Conservation (phyloP, 163 green algal genomes). For the Scenedesmus sp. region DNA sequence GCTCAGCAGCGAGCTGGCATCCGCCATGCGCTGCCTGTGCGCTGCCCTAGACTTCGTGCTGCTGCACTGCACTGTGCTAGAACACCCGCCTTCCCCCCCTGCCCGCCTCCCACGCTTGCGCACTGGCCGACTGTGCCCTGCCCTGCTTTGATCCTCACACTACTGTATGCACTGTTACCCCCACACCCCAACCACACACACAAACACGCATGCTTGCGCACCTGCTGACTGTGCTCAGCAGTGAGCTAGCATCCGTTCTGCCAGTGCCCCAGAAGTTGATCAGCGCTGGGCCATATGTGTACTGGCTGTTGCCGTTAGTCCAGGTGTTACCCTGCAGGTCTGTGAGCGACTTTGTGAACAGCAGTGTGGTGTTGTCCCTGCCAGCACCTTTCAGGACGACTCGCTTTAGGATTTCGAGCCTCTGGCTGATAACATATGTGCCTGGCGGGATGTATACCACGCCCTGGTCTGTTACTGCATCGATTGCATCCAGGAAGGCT, state of each 20-base stretch:
- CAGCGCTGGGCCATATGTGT: constrained; percentile 47
- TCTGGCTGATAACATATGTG: constrained; percentile 28
- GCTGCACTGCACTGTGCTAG: background rate
- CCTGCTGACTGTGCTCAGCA: constrained; percentile 31
- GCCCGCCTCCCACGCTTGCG: background rate
- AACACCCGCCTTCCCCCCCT: background rate
- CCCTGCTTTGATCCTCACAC: too few species aligned
- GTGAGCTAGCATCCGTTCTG: constrained; percentile 25
- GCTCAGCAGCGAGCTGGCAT: too few species aligned
- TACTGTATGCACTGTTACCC: background rate
- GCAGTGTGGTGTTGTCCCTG: constrained; percentile 23
- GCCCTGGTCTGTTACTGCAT: constrained; percentile 22
- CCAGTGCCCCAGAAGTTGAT: constrained; percentile 48
- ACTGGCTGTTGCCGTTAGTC: constrained; percentile 48
- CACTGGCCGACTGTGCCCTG: too few species aligned
- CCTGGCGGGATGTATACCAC: constrained; percentile 45
- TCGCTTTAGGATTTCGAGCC: constrained; percentile 32
- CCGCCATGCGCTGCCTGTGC: too few species aligned
- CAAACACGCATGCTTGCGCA: background rate
- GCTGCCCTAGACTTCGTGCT: too few species aligned
- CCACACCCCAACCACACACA: too few species aligned
- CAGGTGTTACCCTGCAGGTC: constrained; percentile 23
- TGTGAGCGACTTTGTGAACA: constrained; percentile 36
- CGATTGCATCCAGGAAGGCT: constrained; percentile 39
- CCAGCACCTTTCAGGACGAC: constrained; percentile 33